A percentile compares a stretch with the other conserved stretches of the same genome.
Evolutionary conservation across 1,284 basidiomycete species (phyloP).

Genomic region (Ustanciosporium gigantosporum): DNA sequence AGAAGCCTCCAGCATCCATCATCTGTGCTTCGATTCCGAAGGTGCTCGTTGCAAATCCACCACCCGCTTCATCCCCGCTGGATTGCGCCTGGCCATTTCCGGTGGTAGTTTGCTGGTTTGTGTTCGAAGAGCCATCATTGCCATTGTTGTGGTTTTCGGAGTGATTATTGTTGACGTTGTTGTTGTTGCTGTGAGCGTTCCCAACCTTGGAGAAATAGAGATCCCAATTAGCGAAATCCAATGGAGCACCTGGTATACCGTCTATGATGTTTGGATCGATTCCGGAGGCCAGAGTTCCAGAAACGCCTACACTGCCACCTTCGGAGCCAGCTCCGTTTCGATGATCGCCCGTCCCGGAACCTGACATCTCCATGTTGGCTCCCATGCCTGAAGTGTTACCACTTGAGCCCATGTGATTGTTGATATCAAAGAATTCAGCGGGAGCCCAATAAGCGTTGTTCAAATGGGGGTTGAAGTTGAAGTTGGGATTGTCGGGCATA

Average conservation of each 20-base stretch:
- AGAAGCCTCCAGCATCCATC: constrained; percentile 39
- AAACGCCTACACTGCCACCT: neutral
- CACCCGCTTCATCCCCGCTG: neutral
- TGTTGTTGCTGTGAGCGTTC: neutral
- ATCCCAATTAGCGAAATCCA: constrained; percentile 49
- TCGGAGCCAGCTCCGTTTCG: too few species aligned
- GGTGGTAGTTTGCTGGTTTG: neutral
- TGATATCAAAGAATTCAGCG: constrained; percentile 14
- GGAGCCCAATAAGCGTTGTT: constrained; percentile 44
- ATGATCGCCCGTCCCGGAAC: too few species aligned
- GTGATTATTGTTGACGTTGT: neutral
- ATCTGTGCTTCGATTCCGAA: constrained; percentile 38
- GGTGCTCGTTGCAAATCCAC: constrained; percentile 15
- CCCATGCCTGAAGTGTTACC: too few species aligned
- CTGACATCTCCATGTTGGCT: too few species aligned
- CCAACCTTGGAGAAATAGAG: constrained; percentile 23
- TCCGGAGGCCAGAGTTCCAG: constrained; percentile 7
- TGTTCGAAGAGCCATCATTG: too few species aligned
- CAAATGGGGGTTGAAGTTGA: constrained; percentile 47
- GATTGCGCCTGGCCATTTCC: neutral
- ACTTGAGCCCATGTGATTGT: neutral
- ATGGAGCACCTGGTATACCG: constrained; percentile 32
- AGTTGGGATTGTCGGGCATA: constrained; percentile 19
- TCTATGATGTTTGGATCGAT: constrained; percentile 35
- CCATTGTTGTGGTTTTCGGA: too few species aligned